phyloP scores from a whole-genome alignment of 2,329 filamentous ascomycete species.

The Pleurostoma richardsiae region DNA sequence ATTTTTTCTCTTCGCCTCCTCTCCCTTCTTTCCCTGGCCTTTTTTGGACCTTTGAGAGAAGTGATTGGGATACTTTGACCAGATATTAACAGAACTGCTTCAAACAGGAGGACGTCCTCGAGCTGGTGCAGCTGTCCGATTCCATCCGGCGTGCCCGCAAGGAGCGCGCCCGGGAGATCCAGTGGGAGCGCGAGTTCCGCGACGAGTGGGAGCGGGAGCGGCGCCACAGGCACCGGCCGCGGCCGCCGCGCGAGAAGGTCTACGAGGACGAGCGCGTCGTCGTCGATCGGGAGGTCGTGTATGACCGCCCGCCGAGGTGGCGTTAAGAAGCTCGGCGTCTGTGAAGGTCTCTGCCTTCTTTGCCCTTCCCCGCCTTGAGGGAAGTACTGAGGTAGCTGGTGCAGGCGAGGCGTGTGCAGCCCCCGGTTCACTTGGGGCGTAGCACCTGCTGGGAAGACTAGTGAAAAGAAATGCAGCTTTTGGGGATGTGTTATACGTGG shows the following conservation, averaged over 20 bases:
- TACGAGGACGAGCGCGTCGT: constrained; percentile 57
- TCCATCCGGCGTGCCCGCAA: constrained; percentile 65
- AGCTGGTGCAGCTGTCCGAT: constrained; percentile 77
- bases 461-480: too few species aligned
- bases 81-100: constrained; percentile 22
- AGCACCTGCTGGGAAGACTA: too few species aligned
- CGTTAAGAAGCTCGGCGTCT: not conserved
- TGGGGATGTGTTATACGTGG: too few species aligned
- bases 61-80: too few species aligned
- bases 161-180: constrained; percentile 45
- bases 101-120: constrained; percentile 75
- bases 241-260: constrained; percentile 21
- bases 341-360: too few species aligned
- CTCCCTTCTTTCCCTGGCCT: constrained; percentile 1
- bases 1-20: not conserved
- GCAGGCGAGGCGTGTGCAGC: too few species aligned
- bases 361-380: too few species aligned
- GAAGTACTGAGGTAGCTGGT: too few species aligned
- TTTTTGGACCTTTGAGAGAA: not conserved
- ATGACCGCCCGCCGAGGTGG: constrained; percentile 35
- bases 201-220: constrained; percentile 40
- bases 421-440: too few species aligned
- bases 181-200: constrained; percentile 55
- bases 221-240: constrained; percentile 22
- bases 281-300: constrained; percentile 58